Percentiles rank a stretch among this genome's conserved stretches.
These are phyloP conservation scores for Lathyrus aphaca DNA, from an alignment of 306 rosid species.

Conservation along the genomic window DNA sequence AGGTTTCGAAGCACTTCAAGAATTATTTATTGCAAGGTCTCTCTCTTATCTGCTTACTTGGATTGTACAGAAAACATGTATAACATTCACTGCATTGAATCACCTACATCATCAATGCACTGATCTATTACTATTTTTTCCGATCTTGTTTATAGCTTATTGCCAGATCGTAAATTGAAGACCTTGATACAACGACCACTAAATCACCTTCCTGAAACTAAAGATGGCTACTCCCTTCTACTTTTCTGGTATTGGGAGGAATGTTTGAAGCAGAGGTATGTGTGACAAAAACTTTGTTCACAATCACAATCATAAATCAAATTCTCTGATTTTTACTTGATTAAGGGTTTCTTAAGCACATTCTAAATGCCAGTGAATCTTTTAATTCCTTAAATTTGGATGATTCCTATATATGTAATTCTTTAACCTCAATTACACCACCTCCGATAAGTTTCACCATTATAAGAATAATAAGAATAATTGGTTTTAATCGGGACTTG, in stretches of 20 bases:
- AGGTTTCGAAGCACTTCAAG: slow-evolving; percentile 89
- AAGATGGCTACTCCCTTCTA: slow-evolving; percentile 89
- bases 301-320: slow-evolving; percentile 8
- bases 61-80: not conserved
- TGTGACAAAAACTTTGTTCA: slow-evolving; percentile 6
- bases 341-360: slow-evolving; percentile 12
- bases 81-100: slow-evolving; percentile 10
- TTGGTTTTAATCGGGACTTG: not conserved
- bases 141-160: slow-evolving; percentile 57
- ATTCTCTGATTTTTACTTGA: slow-evolving; percentile 19
- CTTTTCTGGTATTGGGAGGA: slow-evolving; percentile 98
- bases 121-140: slow-evolving; percentile 31
- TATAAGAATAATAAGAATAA: slow-evolving; percentile 24
- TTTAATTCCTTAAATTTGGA: slow-evolving; percentile 7
- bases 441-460: not conserved
- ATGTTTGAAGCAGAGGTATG: slow-evolving; percentile 91
- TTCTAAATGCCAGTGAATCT: slow-evolving; percentile 13
- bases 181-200: slow-evolving; percentile 70
- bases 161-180: slow-evolving; percentile 93
- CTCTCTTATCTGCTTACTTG: slow-evolving; percentile 7
- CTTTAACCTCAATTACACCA: not conserved
- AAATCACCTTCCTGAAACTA: slow-evolving; percentile 72
- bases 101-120: slow-evolving; percentile 18
- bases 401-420: not conserved
- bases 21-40: slow-evolving; percentile 82